A percentile compares a stretch with the other conserved stretches of the same genome.
Evolutionary conservation across 2,329 filamentous ascomycete species (phyloP).

Genomic region (Ascochyta viciae-villosae): DNA sequence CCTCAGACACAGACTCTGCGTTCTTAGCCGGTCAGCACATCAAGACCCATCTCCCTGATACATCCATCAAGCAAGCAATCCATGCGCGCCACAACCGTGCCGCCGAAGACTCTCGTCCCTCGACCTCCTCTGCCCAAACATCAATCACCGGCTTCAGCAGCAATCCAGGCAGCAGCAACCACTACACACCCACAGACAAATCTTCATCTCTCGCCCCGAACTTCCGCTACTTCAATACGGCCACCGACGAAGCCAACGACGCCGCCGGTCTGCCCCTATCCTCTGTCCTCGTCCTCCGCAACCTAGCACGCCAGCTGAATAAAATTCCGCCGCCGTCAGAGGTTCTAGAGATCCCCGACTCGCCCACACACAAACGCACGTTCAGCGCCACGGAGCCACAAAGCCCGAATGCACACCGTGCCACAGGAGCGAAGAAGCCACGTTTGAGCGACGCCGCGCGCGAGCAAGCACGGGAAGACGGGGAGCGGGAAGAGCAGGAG

Average conservation of each 20-base stretch:
- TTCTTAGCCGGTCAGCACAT: constrained; percentile 67
- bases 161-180: background rate
- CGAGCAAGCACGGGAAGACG: constrained; percentile 39
- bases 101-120: constrained; percentile 37
- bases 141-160: constrained; percentile 13
- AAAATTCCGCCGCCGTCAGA: constrained; percentile 44
- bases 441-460: constrained; percentile 41
- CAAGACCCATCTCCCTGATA: constrained; percentile 70
- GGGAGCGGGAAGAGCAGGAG: constrained; percentile 55
- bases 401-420: constrained; percentile 33
- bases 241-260: constrained; percentile 59
- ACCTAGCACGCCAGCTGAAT: constrained; percentile 66
- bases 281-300: constrained; percentile 77
- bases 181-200: constrained; percentile 18
- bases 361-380: constrained; percentile 41
- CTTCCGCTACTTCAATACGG: constrained; percentile 54
- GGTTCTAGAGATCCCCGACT: constrained; percentile 34
- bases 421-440: constrained; percentile 54
- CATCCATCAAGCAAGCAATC: constrained; percentile 45
- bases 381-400: constrained; percentile 38
- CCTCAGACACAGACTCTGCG: constrained; percentile 43
- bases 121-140: constrained; percentile 38
- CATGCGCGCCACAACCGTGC: constrained; percentile 59
- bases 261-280: constrained; percentile 81
- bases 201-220: constrained; percentile 25